phyloP scores from a whole-genome alignment of 441 rosid genomes.

The Sinapis alba region DNA sequence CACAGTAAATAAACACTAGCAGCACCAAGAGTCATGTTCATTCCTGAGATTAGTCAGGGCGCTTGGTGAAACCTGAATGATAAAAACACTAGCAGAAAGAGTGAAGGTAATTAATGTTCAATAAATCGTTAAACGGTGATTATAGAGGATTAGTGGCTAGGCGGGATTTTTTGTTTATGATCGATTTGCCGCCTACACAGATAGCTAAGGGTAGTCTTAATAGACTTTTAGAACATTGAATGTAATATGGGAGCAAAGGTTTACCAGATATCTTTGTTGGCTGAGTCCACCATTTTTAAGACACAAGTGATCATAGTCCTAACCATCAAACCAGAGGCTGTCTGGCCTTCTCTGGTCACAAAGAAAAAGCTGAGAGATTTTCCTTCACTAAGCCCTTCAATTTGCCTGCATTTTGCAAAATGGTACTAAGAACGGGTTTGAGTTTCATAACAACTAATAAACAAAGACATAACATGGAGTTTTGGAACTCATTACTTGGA shows the following conservation, averaged over 20 bases:
- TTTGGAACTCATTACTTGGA: slow-evolving; percentile 43
- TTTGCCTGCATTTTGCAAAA: slow-evolving; percentile 44
- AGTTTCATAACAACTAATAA: not conserved
- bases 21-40: not conserved
- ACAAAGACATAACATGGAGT: not conserved
- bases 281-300: slow-evolving; percentile 52
- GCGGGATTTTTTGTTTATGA: not conserved
- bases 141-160: not conserved
- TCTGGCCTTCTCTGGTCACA: slow-evolving; percentile 57
- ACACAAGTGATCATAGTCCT: slow-evolving; percentile 61
- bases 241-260: not conserved
- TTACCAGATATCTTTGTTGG: slow-evolving; percentile 44
- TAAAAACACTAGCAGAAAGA: not conserved
- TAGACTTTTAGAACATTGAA: not conserved
- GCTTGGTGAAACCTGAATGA: not conserved
- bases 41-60: too few species aligned
- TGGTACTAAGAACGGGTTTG: not conserved
- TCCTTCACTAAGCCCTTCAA: slow-evolving; percentile 60
- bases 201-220: too few species aligned
- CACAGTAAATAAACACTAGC: not conserved
- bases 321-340: slow-evolving; percentile 63
- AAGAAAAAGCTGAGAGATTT: slow-evolving; percentile 63
- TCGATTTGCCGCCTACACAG: not conserved
- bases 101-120: not conserved
- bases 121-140: too few species aligned